Conservation (phyloP, 306 rosid genomes). For the Biancaea sappan region DNA sequence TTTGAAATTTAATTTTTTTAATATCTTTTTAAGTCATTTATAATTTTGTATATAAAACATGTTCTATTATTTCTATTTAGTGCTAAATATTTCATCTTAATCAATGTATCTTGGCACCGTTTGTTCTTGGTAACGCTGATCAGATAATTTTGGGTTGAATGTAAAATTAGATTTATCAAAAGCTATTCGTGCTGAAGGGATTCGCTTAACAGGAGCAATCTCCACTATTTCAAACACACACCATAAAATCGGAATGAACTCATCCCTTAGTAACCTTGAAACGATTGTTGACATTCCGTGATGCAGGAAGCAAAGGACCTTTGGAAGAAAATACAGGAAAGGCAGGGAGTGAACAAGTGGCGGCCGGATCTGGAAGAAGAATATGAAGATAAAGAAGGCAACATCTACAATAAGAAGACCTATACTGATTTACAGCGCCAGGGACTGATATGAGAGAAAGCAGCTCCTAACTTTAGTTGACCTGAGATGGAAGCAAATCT, state of each 20-base stretch:
- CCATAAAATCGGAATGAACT: constrained; percentile 4
- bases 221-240: not conserved
- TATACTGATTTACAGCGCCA: constrained; percentile 95
- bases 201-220: not conserved
- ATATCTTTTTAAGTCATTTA: not conserved
- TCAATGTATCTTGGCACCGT: not conserved
- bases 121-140: not conserved
- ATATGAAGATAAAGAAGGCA: constrained; percentile 98
- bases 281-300: constrained; percentile 18
- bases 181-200: not conserved
- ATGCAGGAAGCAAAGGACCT: constrained; percentile 93
- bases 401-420: constrained; percentile 96
- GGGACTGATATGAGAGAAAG: constrained; percentile 68
- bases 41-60: not conserved
- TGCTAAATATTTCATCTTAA: not conserved
- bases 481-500: constrained; percentile 8
- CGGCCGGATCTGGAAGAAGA: constrained; percentile 99
- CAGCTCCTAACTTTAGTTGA: not conserved
- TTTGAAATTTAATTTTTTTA: not conserved
- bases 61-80: not conserved
- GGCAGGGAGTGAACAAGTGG: constrained; percentile 94
- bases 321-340: constrained; percentile 91
- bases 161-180: not conserved
- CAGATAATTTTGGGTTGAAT: not conserved
- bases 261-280: not conserved